Conservation (phyloP, 768 basidiomycete species). For the Serendipita indica region DNA sequence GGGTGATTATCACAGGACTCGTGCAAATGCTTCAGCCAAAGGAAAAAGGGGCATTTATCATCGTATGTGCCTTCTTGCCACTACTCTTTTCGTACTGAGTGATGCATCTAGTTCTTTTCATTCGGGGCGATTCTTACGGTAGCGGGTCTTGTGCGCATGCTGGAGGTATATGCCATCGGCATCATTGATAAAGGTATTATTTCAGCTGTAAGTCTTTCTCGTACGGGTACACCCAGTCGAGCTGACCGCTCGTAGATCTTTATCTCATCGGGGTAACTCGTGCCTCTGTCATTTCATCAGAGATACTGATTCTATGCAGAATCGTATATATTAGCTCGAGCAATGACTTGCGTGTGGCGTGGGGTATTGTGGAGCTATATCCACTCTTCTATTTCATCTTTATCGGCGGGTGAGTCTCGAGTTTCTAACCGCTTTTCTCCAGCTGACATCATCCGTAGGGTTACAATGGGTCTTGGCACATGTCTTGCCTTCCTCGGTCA, state of each 20-base stretch:
- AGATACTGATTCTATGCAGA: not conserved
- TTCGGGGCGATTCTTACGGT: too few relatives aligned
- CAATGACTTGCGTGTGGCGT: not conserved
- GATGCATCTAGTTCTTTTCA: too few relatives aligned
- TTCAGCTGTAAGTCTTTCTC: not conserved
- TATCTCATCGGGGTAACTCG: slow-evolving; percentile 4
- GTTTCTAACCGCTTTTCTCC: not conserved
- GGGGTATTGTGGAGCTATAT: not conserved
- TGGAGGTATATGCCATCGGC: too few relatives aligned
- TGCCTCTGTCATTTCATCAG: not conserved
- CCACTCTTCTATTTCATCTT: not conserved
- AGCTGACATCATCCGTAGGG: not conserved
- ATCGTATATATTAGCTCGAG: not conserved
- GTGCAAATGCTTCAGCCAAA: not conserved
- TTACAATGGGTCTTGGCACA: too few relatives aligned
- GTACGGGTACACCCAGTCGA: not conserved
- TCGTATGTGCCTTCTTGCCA: not conserved
- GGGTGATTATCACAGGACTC: not conserved
- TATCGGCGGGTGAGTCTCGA: not conserved
- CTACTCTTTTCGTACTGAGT: too few relatives aligned
- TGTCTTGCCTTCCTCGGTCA: slow-evolving; percentile 1
- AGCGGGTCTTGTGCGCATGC: too few relatives aligned
- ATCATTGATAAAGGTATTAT: too few relatives aligned
- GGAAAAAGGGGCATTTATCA: not conserved
- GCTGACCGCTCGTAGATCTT: not conserved